phyloP scores from a whole-genome alignment of 495 filamentous ascomycete species.

The Trichocladium antarcticum region DNA sequence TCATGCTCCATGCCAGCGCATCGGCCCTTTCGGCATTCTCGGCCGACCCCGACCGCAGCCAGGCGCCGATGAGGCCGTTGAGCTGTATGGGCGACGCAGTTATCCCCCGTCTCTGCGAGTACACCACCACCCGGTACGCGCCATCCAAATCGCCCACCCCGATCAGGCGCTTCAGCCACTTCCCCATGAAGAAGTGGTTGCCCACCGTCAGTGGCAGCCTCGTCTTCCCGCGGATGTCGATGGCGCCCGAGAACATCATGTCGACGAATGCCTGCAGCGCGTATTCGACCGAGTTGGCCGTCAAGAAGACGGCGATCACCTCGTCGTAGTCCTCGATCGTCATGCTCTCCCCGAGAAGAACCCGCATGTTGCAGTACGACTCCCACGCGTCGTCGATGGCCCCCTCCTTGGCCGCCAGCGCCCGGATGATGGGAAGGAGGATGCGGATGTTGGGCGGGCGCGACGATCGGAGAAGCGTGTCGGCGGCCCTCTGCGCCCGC shows the following conservation, averaged over 20 bases:
- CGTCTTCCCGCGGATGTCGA: slow-evolving; percentile 33
- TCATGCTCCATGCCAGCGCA: slow-evolving; percentile 64
- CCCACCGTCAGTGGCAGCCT: slow-evolving; percentile 50
- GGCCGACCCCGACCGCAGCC: slow-evolving; percentile 50
- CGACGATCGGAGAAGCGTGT: slow-evolving; percentile 45
- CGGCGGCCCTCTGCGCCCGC: slow-evolving; percentile 51
- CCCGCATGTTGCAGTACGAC: slow-evolving; percentile 51
- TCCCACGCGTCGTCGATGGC: slow-evolving; percentile 50
- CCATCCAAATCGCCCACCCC: slow-evolving; percentile 59
- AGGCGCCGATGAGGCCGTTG: slow-evolving; percentile 66
- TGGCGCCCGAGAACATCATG: slow-evolving; percentile 61
- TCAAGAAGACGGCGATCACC: slow-evolving; percentile 52
- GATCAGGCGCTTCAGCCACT: slow-evolving; percentile 71
- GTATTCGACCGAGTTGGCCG: slow-evolving; percentile 46
- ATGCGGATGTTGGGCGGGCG: slow-evolving; percentile 43
- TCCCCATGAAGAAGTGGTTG: slow-evolving; percentile 71
- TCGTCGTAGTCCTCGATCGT: slow-evolving; percentile 65
- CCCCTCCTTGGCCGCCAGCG: slow-evolving; percentile 27
- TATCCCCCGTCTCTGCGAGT: slow-evolving; percentile 56
- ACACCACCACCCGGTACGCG: slow-evolving; percentile 53
- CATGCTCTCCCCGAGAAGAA: slow-evolving; percentile 49
- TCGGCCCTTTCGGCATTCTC: slow-evolving; percentile 51
- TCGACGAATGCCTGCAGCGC: slow-evolving; percentile 68
- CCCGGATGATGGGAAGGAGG: slow-evolving; percentile 54
- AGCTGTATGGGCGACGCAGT: slow-evolving; percentile 55